Percentiles rank a stretch among this genome's conserved stretches.
Evolutionary conservation across 305 asterid species (phyloP).

Genomic region (Rubia occidens): DNA sequence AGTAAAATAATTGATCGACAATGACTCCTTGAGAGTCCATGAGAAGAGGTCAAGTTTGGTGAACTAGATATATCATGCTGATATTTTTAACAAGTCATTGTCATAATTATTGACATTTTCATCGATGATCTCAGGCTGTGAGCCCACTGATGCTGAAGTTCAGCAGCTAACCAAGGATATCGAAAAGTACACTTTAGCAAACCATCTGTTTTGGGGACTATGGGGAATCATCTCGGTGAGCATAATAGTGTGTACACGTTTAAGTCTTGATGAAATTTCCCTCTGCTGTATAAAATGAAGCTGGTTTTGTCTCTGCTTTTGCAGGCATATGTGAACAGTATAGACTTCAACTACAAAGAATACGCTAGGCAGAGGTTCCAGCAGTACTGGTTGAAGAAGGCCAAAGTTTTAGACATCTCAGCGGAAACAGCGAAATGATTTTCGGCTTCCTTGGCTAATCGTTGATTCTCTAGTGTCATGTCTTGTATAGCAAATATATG

Average conservation of each 20-base stretch:
- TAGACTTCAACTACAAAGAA: slow-evolving; percentile 70
- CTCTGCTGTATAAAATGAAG: not conserved
- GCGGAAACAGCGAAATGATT: not conserved
- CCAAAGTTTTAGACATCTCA: slow-evolving; percentile 25
- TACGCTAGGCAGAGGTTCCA: slow-evolving; percentile 80
- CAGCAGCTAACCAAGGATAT: slow-evolving; percentile 42
- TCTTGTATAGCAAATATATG: slow-evolving; percentile 2
- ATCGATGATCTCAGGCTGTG: slow-evolving; percentile 36
- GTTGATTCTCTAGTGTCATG: not conserved
- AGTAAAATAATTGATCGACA: not conserved
- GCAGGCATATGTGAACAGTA: slow-evolving; percentile 72
- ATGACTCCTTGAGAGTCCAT: too few species aligned
- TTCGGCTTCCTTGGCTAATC: not conserved
- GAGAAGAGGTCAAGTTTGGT: not conserved
- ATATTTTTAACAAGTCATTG: not conserved
- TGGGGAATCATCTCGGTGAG: slow-evolving; percentile 92
- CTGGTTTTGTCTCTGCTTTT: not conserved
- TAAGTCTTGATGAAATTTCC: not conserved
- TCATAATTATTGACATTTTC: slow-evolving; percentile 8
- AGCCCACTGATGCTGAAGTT: slow-evolving; percentile 35
- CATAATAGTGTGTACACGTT: not conserved
- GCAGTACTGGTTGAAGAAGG: slow-evolving; percentile 69
- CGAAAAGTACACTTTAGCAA: slow-evolving; percentile 70
- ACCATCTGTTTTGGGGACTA: slow-evolving; percentile 89
- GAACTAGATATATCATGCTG: too few species aligned